Evolutionary conservation across 2,329 filamentous ascomycete species (phyloP).

Genomic region (Cytospora mali): DNA sequence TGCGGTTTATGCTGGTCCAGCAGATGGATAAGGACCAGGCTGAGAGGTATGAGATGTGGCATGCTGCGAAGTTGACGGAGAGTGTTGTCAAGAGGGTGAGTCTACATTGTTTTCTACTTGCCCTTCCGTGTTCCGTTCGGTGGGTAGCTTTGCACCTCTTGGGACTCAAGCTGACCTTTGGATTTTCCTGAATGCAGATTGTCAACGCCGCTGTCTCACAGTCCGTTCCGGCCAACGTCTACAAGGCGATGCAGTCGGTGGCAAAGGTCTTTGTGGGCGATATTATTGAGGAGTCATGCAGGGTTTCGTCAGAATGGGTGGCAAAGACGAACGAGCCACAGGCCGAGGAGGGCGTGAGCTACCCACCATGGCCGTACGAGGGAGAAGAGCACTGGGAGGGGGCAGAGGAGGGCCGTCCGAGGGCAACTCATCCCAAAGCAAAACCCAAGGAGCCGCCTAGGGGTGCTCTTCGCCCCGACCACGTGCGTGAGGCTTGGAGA

Average conservation of each 20-base stretch:
- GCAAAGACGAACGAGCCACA: conserved; percentile 59
- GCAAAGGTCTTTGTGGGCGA: conserved; percentile 78
- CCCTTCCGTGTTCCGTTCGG: too few species aligned
- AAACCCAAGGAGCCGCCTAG: conserved; percentile 43
- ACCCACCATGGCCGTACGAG: conserved; percentile 38
- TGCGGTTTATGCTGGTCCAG: conserved; percentile 63
- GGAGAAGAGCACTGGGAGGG: conserved; percentile 33
- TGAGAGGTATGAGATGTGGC: conserved; percentile 71
- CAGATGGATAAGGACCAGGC: conserved; percentile 69
- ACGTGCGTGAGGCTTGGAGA: conserved; percentile 72
- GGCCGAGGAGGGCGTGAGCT: conserved; percentile 48
- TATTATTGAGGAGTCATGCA: conserved; percentile 71
- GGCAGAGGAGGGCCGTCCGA: conserved; percentile 27
- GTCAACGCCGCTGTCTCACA: conserved; percentile 82
- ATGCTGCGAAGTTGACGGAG: conserved; percentile 68
- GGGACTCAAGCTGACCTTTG: conserved; percentile 20
- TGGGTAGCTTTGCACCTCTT: neutral
- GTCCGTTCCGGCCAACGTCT: conserved; percentile 72
- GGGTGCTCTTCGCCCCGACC: conserved; percentile 71
- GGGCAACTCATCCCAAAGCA: conserved; percentile 37
- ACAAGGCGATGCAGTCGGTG: conserved; percentile 74
- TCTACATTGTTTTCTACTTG: conserved; percentile 10
- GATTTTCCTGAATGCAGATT: conserved; percentile 52
- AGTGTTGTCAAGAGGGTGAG: conserved; percentile 68
- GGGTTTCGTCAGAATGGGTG: conserved; percentile 73